Percentiles rank a stretch among this genome's conserved stretches.
Conservation (phyloP, 805 yeast species). For the Metschnikowia amazonensis region DNA sequence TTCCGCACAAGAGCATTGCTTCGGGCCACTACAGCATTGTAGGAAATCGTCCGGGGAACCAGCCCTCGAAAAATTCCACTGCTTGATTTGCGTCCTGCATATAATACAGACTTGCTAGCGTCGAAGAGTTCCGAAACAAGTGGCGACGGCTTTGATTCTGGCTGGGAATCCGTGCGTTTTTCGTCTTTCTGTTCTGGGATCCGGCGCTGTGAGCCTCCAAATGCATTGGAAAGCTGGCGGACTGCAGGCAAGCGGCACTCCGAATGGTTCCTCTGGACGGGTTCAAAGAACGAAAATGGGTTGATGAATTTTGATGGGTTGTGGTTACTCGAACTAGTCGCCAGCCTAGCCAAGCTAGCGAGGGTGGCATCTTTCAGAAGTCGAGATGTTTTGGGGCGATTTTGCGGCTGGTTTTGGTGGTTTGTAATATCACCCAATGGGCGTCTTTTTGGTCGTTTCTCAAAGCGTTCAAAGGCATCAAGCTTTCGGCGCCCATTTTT, state of each 20-base stretch:
- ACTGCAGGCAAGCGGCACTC: background rate
- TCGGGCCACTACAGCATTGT: constrained; percentile 5
- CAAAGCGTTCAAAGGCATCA: constrained; percentile 14
- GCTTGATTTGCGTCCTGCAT: background rate
- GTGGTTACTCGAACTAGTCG: too few relatives aligned
- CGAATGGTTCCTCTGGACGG: background rate
- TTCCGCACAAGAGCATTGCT: constrained; percentile 10
- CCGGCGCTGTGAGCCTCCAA: too few relatives aligned
- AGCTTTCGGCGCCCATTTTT: constrained; percentile 6
- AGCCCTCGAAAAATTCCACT: background rate
- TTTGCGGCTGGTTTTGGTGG: background rate
- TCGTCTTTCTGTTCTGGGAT: too few relatives aligned
- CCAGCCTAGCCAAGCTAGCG: too few relatives aligned
- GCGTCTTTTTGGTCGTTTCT: constrained; percentile 12
- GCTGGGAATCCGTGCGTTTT: too few relatives aligned
- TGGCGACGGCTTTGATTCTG: too few relatives aligned
- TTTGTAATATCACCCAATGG: constrained; percentile 12
- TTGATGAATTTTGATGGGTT: background rate
- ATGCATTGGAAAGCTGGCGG: constrained; percentile 1
- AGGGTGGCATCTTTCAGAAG: too few relatives aligned
- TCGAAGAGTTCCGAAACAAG: background rate
- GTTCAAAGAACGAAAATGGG: background rate
- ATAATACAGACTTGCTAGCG: background rate
- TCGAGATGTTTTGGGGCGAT: background rate
- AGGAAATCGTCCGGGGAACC: constrained; percentile 4